phyloP scores from a whole-genome alignment of 371 early-diverging fungal genomes.

The Rhizopus delemar region DNA sequence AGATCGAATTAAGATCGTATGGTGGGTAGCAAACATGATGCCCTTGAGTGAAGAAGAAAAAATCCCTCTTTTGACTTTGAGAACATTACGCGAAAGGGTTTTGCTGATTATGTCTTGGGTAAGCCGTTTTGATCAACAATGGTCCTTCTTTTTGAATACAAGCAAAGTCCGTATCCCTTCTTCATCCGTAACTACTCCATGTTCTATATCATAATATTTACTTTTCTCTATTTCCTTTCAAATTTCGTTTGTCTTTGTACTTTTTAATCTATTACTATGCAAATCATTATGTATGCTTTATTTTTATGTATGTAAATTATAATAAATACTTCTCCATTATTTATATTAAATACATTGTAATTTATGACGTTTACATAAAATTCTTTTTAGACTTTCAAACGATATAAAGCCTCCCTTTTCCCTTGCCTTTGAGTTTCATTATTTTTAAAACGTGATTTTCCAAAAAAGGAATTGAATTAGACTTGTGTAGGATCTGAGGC shows the following conservation, averaged over 20 bases:
- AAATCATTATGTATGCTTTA: too few relatives aligned
- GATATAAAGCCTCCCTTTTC: background rate
- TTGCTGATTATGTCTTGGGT: slow-evolving; percentile 45
- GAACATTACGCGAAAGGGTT: slow-evolving; percentile 51
- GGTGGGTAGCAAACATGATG: slow-evolving; percentile 59
- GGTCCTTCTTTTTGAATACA: slow-evolving; percentile 23
- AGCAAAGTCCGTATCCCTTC: background rate
- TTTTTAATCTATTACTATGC: too few relatives aligned
- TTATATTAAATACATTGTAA: slow-evolving; percentile 11
- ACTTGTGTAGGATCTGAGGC: slow-evolving; percentile 8
- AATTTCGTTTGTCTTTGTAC: too few relatives aligned
- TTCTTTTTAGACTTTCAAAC: too few relatives aligned
- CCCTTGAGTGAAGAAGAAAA: slow-evolving; percentile 54
- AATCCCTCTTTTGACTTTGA: slow-evolving; percentile 39
- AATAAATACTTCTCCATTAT: too few relatives aligned
- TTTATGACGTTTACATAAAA: background rate
- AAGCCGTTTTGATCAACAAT: slow-evolving; percentile 31
- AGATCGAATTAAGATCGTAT: slow-evolving; percentile 43
- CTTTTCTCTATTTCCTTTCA: too few relatives aligned
- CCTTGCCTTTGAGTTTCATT: slow-evolving; percentile 16
- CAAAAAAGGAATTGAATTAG: slow-evolving; percentile 11
- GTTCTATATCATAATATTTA: slow-evolving; percentile 17
- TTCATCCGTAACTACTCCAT: background rate
- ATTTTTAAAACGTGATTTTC: slow-evolving; percentile 1
- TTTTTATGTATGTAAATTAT: too few relatives aligned